Conservation (phyloP, 352 stramenopile genomes). For the Elongisporangium undulatum region DNA sequence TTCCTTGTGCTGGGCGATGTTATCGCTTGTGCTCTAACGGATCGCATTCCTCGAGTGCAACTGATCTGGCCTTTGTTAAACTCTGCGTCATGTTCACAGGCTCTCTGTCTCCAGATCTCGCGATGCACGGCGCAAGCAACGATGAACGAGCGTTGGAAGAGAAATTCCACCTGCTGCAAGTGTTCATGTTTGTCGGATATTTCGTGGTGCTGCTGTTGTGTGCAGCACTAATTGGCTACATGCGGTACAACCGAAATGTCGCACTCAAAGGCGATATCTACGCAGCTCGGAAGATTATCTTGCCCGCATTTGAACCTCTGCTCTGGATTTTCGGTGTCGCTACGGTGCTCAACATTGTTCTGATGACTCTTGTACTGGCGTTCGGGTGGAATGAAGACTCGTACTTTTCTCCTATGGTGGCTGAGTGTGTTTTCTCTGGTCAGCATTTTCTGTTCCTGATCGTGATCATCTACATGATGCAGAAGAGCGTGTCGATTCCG, state of each 20-base stretch:
- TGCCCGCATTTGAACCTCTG: constrained; percentile 41
- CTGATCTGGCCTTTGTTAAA: background rate
- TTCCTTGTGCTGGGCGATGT: background rate
- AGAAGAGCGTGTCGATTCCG: constrained; percentile 35
- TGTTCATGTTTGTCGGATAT: constrained; percentile 24
- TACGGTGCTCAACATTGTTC: constrained; percentile 7
- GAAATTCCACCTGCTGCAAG: constrained; percentile 3
- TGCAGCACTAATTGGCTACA: constrained; percentile 15
- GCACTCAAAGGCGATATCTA: constrained; percentile 15
- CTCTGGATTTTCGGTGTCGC: constrained; percentile 27
- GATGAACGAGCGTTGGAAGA: background rate
- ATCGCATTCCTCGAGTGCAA: background rate
- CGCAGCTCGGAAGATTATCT: constrained; percentile 27
- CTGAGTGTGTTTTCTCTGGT: constrained; percentile 22
- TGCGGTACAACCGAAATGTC: constrained; percentile 15
- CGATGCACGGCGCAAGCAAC: background rate
- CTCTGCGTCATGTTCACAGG: background rate
- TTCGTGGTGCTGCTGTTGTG: constrained; percentile 10
- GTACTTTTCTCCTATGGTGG: constrained; percentile 1
- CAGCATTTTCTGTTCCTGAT: constrained; percentile 33
- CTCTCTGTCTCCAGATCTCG: background rate
- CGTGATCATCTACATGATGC: constrained; percentile 34
- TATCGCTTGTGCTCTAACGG: background rate
- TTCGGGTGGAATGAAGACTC: constrained; percentile 3
- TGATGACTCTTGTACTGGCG: constrained; percentile 10